A percentile compares a stretch with the other conserved stretches of the same genome.
These are phyloP conservation scores for Dryas integrifolia DNA, from an alignment of 331 rosid species.

Conservation along the genomic window DNA sequence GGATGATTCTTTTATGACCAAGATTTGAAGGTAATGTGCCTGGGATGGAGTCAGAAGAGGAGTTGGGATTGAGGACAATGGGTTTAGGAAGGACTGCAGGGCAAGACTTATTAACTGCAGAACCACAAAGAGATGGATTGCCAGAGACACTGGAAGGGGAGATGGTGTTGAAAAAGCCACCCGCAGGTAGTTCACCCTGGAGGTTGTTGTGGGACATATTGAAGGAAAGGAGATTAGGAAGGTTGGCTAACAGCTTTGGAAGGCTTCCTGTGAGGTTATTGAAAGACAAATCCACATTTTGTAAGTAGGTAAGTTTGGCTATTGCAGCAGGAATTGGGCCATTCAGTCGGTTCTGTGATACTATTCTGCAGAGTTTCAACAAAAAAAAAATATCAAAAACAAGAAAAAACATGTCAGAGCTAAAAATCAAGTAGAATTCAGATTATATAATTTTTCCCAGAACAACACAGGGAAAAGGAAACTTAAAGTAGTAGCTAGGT, in stretches of 20 bases:
- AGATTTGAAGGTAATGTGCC: slow-evolving; percentile 48
- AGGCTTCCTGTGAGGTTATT: slow-evolving; percentile 73
- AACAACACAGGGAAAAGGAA: neutral
- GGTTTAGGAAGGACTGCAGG: slow-evolving; percentile 93
- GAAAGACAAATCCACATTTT: slow-evolving; percentile 71
- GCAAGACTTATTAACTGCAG: slow-evolving; percentile 79
- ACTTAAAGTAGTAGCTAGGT: neutral
- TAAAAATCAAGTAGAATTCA: neutral
- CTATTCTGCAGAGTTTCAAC: slow-evolving; percentile 46
- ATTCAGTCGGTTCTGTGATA: slow-evolving; percentile 61
- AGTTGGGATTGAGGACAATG: slow-evolving; percentile 90
- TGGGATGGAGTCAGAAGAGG: slow-evolving; percentile 54
- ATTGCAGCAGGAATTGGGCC: slow-evolving; percentile 71
- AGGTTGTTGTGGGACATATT: slow-evolving; percentile 93
- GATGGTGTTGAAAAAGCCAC: slow-evolving; percentile 90
- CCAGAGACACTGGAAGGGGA: slow-evolving; percentile 66
- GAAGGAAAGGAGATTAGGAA: slow-evolving; percentile 70
- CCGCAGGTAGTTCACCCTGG: slow-evolving; percentile 86
- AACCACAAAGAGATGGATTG: slow-evolving; percentile 91
- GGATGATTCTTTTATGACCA: slow-evolving; percentile 80
- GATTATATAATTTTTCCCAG: neutral
- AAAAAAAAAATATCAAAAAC: slow-evolving; percentile 4
- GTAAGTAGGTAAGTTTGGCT: slow-evolving; percentile 64
- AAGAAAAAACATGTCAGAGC: slow-evolving; percentile 12
- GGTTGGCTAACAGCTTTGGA: slow-evolving; percentile 87